Base-by-base conservation (phyloP, 805 yeast species). In the Ogataea henricii region DNA sequence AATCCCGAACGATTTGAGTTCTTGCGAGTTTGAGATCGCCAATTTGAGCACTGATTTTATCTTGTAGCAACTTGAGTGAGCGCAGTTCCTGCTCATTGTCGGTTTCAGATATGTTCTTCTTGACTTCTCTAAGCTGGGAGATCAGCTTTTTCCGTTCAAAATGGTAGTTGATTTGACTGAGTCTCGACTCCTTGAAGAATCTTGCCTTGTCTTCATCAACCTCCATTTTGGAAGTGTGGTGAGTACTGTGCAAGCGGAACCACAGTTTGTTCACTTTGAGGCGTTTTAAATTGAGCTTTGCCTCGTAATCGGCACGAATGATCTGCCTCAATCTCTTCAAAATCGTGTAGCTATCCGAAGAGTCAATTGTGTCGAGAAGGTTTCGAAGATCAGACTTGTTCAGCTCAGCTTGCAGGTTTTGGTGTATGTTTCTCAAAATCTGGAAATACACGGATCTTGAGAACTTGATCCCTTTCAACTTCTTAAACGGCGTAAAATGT, bases 391-490 rank as follows among this genome's bases (percentile, higher is more conserved):
- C 46, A 10, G 17, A 35, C 5, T 8, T 17, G 12, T 32, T 12
- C 46, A 47, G 27, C n/a, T 25, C 16, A 4, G 39, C 6, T 12
- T 25, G 21, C 32, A 47, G 16, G 18, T 23, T 35, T 2, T 8
- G 12, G 25, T 18, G 6, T 21, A 56, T 21, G 23, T 50, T 54
- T 12, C 14, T 13, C 17, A 54, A 18, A 12, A 47, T 47, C 10
- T 29, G 33, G 38, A 50, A 51, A 42, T 52, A 52, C 8, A 26
- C 37, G 2, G 14, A 21, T 12, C 43, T 54, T 9, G 52, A 48
- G 3, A 49, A 32, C 5, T 7, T 22, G 8, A 45, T 17, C 4
- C 33, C 35, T n/a, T 20, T 12, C 14, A 18, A 14, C 13, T 27
- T 45, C 12, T 32, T 14, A 10, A n/a, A 16, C 10, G 46, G 46